These are phyloP conservation scores for Trichoderma koningii DNA, from an alignment of 2,329 filamentous ascomycete species.

Conservation along the genomic window DNA sequence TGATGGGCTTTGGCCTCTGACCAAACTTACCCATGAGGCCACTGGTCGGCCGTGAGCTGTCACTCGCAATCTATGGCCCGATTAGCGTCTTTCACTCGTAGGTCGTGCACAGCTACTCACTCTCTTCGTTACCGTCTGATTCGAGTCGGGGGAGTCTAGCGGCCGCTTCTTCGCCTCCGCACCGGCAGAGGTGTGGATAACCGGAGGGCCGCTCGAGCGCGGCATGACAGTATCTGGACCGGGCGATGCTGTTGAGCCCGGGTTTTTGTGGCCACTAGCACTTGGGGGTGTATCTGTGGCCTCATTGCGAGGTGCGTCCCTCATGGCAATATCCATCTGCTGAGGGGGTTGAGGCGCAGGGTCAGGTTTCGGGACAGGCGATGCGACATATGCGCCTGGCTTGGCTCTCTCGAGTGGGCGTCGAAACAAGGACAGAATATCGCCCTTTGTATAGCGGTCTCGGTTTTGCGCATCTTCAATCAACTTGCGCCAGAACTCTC, in stretches of 20 bases:
- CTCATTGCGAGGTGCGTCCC: conserved; percentile 10
- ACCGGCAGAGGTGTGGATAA: conserved; percentile 42
- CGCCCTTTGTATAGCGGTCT: conserved; percentile 73
- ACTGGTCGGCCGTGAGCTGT: conserved; percentile 38
- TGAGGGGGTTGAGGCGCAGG: not conserved
- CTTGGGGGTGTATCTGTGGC: not conserved
- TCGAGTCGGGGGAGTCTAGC: conserved; percentile 42
- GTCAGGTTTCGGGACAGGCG: not conserved
- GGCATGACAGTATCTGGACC: conserved; percentile 27
- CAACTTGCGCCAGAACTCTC: conserved; percentile 86
- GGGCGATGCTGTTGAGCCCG: conserved; percentile 1
- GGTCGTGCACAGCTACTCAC: conserved; percentile 39
- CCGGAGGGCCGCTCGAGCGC: conserved; percentile 40
- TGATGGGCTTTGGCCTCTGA: conserved; percentile 36
- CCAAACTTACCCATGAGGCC: conserved; percentile 44
- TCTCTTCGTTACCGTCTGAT: conserved; percentile 43
- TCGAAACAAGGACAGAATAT: conserved; percentile 54
- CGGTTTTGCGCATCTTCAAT: conserved; percentile 78
- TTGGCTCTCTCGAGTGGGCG: conserved; percentile 46
- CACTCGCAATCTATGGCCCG: conserved; percentile 37
- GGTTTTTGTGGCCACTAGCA: conserved; percentile 20
- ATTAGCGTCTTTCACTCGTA: conserved; percentile 33
- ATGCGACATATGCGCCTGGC: conserved; percentile 31
- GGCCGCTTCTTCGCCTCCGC: conserved; percentile 47
- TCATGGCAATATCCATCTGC: conserved; percentile 29